Conservation (phyloP, 2,329 filamentous ascomycete species). For the Escovopsis weberi region DNA sequence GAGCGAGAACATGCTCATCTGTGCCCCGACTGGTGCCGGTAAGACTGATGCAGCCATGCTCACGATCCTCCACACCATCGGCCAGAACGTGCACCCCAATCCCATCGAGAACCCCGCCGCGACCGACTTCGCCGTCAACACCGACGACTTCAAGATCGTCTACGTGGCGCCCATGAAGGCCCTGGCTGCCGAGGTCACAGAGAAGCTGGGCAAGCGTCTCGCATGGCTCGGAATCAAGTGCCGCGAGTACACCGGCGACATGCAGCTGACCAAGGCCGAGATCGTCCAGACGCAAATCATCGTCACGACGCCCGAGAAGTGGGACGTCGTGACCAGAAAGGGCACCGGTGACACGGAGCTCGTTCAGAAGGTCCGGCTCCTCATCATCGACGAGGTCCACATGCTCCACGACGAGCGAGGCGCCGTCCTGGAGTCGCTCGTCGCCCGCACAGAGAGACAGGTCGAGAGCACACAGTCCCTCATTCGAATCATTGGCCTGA, state of each 20-base stretch:
- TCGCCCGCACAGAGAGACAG: slow-evolving; percentile 86
- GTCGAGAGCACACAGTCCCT: slow-evolving; percentile 96
- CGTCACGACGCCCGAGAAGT: slow-evolving; percentile 96
- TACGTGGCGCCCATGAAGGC: slow-evolving; percentile 99
- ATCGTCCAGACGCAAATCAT: slow-evolving; percentile 96
- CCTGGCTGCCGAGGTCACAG: slow-evolving; percentile 86
- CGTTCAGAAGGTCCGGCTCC: slow-evolving; percentile 86
- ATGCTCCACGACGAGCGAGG: slow-evolving; percentile 98
- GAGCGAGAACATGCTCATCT: slow-evolving; percentile 97
- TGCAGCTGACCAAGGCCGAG: slow-evolving; percentile 95
- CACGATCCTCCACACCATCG: slow-evolving; percentile 79
- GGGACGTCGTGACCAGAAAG: slow-evolving; percentile 96
- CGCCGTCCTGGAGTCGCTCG: slow-evolving; percentile 87
- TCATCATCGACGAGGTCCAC: slow-evolving; percentile 98
- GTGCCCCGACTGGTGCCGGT: slow-evolving; percentile 92
- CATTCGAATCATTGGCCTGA: slow-evolving; percentile 90
- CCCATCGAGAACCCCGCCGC: slow-evolving; percentile 60
- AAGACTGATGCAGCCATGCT: slow-evolving; percentile 98
- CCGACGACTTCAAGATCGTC: slow-evolving; percentile 92
- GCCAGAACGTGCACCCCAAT: slow-evolving; percentile 69
- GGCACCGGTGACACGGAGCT: slow-evolving; percentile 94
- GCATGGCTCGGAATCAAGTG: slow-evolving; percentile 89
- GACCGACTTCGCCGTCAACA: slow-evolving; percentile 66
- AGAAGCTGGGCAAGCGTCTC: slow-evolving; percentile 81
- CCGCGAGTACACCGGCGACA: slow-evolving; percentile 91